These are phyloP conservation scores for Verticillium dahliae DNA, from an alignment of 2,329 filamentous ascomycete species.

Conservation along the genomic window DNA sequence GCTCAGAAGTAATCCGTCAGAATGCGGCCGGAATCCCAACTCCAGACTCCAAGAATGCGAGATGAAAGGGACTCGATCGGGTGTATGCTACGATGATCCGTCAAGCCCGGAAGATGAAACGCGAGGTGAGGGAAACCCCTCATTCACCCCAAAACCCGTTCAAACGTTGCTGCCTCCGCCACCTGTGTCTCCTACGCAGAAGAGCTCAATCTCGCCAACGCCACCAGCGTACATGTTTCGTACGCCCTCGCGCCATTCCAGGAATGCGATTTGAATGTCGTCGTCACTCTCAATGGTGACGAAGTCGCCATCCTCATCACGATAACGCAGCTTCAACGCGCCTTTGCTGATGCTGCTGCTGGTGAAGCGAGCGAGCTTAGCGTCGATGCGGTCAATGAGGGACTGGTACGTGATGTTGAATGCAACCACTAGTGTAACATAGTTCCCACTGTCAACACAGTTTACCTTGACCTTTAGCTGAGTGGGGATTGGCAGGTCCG, in stretches of 20 bases:
- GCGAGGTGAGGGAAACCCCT: slow-evolving; percentile 10
- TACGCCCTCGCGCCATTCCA: slow-evolving; percentile 78
- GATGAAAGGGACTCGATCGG: slow-evolving; percentile 10
- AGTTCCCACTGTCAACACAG: slow-evolving; percentile 69
- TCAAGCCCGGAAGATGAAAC: slow-evolving; percentile 5
- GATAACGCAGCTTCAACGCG: slow-evolving; percentile 80
- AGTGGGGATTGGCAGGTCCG: slow-evolving; percentile 51
- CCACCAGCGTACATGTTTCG: slow-evolving; percentile 54
- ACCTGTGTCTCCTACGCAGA: slow-evolving; percentile 55
- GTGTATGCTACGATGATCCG: slow-evolving; percentile 11
- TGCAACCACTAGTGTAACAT: slow-evolving; percentile 90
- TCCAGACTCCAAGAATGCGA: slow-evolving; percentile 14
- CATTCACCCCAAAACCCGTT: neutral
- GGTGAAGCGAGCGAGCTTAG: slow-evolving; percentile 84
- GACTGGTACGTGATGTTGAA: slow-evolving; percentile 94
- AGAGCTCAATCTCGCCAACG: slow-evolving; percentile 85
- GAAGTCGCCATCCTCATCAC: slow-evolving; percentile 86
- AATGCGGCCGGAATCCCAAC: slow-evolving; percentile 1
- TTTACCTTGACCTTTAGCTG: slow-evolving; percentile 96
- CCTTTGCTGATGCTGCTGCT: slow-evolving; percentile 76
- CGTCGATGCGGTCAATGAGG: slow-evolving; percentile 90
- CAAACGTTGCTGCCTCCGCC: neutral
- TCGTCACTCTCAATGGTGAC: slow-evolving; percentile 94
- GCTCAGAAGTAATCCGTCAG: neutral
- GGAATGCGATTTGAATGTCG: slow-evolving; percentile 91